Evolutionary conservation across 1,139 yeast species (phyloP).

Genomic region (Candida mesenterica): DNA sequence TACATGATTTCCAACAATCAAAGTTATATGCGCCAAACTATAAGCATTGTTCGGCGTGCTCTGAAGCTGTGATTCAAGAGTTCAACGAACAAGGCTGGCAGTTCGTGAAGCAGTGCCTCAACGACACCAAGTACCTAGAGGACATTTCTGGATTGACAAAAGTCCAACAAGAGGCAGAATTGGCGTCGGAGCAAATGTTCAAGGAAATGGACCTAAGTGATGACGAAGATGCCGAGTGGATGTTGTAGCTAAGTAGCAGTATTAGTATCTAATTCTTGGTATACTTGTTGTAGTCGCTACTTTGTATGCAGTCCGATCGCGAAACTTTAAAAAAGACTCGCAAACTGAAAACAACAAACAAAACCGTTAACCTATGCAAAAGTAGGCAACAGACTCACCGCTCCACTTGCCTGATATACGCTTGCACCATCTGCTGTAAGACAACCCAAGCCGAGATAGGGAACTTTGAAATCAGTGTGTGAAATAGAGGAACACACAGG

Average conservation of each 20-base stretch:
- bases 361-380: no score
- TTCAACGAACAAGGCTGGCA: conserved; percentile 68
- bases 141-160: conserved; percentile 72
- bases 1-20: conserved; percentile 61
- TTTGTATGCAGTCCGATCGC: conserved; percentile 1
- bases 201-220: conserved; percentile 40
- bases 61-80: conserved; percentile 50
- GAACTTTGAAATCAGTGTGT: no score
- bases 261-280: no score
- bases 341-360: conserved; percentile 4
- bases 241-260: no score
- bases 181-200: conserved; percentile 43
- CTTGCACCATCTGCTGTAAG: no score
- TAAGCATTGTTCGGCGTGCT: conserved; percentile 83
- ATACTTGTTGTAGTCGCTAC: no score
- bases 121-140: conserved; percentile 66
- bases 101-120: conserved; percentile 68
- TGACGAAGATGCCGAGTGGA: conserved; percentile 18
- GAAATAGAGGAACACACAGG: no score
- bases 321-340: conserved; percentile 1
- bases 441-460: no score
- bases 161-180: conserved; percentile 73
- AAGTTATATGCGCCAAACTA: conserved; percentile 72
- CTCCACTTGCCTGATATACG: conserved; percentile 3
- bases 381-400: no score